Evolutionary conservation across 1,139 yeast genomes (phyloP), one percentile per base, ranked within the genome.

Genomic region (Maudiozyma humilis): DNA sequence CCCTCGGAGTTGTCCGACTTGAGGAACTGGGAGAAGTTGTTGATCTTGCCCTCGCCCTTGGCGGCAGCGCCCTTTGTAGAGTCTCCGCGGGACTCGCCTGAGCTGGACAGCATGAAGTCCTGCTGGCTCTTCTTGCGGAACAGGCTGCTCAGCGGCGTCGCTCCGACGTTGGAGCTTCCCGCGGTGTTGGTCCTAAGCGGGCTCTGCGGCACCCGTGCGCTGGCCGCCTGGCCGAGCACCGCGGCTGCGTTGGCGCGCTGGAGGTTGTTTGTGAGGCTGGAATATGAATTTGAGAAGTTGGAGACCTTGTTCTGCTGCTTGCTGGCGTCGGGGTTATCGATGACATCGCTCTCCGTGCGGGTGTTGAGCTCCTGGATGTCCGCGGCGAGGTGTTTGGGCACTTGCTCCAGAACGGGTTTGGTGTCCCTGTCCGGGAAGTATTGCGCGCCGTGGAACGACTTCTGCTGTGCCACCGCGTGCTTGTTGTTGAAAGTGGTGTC

Each of bases 21-120:
- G 14, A 68, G 49, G 46, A 67, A 67, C 16, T 65, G 60, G 7
- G 63, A 57, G 47, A 67, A 65, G 45, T 67, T 65, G 35, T 63
- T 59, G 16, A 39, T 43, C 13, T 36, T 30, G 13, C 37, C 32
- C 13, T 31, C 25, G n/a, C 14, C 34, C 2, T 16, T 15, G 12
- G 38, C 32, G 3, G 44, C 20, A 14, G 36, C 16, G 4, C 18
- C 19, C 36, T n/a, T 14, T 6, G 8, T 23, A 23, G 27, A 23
- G 8, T 10, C 33, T 15, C 7, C 33, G 10, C 27, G 14, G 14
- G 10, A 13, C 1, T 13, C 32, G n/a, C 16, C 25, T 3, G 13
- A 41, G 5, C 27, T 20, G 12, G 31, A 20, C 2, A n/a, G 23
- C 15, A 15, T 16, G 6, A 20, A 18, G 27, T 23, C 27, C 23